phyloP scores from a whole-genome alignment of 257 asterid genomes.

The Penstemon eatonii region DNA sequence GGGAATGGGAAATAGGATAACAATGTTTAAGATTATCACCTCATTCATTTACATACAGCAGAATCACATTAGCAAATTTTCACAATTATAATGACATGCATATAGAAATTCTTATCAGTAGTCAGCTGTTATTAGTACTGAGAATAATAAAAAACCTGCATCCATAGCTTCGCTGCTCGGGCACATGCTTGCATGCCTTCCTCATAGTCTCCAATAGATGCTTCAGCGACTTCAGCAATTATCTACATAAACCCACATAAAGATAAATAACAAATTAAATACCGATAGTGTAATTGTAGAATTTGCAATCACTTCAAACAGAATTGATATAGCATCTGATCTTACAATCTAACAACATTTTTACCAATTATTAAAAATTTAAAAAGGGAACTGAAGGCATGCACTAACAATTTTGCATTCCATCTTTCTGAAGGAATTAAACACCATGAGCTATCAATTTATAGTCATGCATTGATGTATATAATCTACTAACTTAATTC shows the following conservation, averaged over 20 bases:
- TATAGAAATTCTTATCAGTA: neutral
- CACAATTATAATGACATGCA: slow-evolving; percentile 15
- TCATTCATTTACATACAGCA: neutral
- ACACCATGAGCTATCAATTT: too few species aligned
- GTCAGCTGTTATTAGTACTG: neutral
- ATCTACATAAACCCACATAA: slow-evolving; percentile 39
- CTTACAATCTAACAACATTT: neutral
- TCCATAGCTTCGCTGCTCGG: slow-evolving; percentile 81
- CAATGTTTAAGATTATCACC: neutral
- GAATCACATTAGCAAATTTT: neutral
- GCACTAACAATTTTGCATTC: neutral
- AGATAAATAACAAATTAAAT: neutral
- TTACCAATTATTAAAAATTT: neutral
- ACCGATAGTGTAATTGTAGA: neutral
- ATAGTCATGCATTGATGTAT: too few species aligned
- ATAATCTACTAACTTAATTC: too few species aligned
- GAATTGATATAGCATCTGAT: too few species aligned
- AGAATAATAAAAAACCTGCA: slow-evolving; percentile 59
- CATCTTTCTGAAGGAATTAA: too few species aligned
- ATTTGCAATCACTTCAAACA: neutral
- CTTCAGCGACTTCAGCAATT: slow-evolving; percentile 83
- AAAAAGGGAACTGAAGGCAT: neutral
- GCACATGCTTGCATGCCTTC: slow-evolving; percentile 83
- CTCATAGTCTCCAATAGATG: slow-evolving; percentile 76
- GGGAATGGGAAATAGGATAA: neutral